Evolutionary conservation across 2,329 filamentous ascomycete species (phyloP), one percentile per base, ranked within the genome.

Genomic region (Neophaeococcomyces mojaviensis): DNA sequence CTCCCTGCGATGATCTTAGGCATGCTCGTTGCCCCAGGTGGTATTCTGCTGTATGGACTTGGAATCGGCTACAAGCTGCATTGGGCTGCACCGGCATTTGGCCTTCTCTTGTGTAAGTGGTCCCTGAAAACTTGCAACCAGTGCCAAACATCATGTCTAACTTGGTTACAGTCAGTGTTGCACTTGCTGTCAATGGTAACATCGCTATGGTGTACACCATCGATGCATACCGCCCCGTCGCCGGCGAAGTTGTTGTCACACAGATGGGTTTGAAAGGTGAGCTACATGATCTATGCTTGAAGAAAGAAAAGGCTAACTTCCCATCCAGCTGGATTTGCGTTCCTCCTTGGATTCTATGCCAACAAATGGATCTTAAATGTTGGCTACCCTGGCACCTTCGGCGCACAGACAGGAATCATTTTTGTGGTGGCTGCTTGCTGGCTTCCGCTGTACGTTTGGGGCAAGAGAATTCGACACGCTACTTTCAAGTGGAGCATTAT

Each of bases 271-370:
- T 79, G 57, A 78, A 79, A 60, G 72, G 71, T 69, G 52, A 62
- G 70, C 47, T 19, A 12, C 7, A 3, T 28, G 24, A 6, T 28
- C 24, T 10, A 6, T 28, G 15, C 18, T 18, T 38, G 12, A 39
- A 9, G 37, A 13, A 19, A 9, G 6, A 19, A 4, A 36, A n/a
- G n/a, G n/a, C n/a, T n/a, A n/a, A n/a, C n/a, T n/a, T n/a, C n/a
- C n/a, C n/a, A n/a, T n/a, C n/a, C 47, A 73, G 71, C 73, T 13
- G 58, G 71, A 6, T 78, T 80, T 55, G 76, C 75, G 3, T 80
- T 80, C 56, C 61, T 79, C 1, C 64, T 80, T 1, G 76, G 71
- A 0, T 80, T 80, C 56, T 79, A 79, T 56, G 79, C 74, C 1
- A 80, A 80, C 54, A 69, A 73, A 0, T 80, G 77, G 77, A 69